A percentile compares a stretch with the other conserved stretches of the same genome.
These are phyloP conservation scores for Tricladium varicosporioides DNA, from an alignment of 2,329 filamentous ascomycete species.

Conservation along the genomic window DNA sequence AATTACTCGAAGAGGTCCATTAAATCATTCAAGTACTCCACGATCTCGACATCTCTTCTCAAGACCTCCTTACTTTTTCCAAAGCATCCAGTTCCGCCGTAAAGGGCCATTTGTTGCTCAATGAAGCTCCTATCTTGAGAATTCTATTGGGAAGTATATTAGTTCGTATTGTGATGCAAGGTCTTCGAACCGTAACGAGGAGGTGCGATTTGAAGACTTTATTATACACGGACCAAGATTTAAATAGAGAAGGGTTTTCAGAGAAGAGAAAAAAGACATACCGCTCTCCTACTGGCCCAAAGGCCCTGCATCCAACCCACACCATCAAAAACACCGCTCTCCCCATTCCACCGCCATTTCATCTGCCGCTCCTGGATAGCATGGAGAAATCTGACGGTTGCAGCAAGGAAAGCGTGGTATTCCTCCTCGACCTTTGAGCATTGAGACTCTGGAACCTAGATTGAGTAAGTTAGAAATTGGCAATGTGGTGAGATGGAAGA, in stretches of 20 bases:
- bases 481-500: background rate
- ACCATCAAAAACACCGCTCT: slow-evolving; percentile 24
- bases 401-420: slow-evolving; percentile 27
- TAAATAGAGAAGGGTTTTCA: no score
- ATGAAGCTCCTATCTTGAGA: slow-evolving; percentile 33
- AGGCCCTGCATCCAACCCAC: slow-evolving; percentile 31
- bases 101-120: slow-evolving; percentile 33
- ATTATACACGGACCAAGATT: no score
- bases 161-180: no score
- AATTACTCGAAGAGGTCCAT: slow-evolving; percentile 28
- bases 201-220: no score
- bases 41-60: slow-evolving; percentile 33
- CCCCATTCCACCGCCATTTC: slow-evolving; percentile 18
- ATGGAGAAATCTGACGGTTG: slow-evolving; percentile 29
- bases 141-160: slow-evolving; percentile 24
- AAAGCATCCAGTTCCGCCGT: slow-evolving; percentile 29
- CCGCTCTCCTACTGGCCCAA: slow-evolving; percentile 33
- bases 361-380: slow-evolving; percentile 30
- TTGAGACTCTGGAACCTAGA: background rate
- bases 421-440: slow-evolving; percentile 22
- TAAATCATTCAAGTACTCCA: slow-evolving; percentile 36
- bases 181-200: no score
- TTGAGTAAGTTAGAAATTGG: background rate
- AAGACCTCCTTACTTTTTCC: slow-evolving; percentile 32
- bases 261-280: no score